phyloP scores from a whole-genome alignment of 805 yeast species.

The Candida ficus region DNA sequence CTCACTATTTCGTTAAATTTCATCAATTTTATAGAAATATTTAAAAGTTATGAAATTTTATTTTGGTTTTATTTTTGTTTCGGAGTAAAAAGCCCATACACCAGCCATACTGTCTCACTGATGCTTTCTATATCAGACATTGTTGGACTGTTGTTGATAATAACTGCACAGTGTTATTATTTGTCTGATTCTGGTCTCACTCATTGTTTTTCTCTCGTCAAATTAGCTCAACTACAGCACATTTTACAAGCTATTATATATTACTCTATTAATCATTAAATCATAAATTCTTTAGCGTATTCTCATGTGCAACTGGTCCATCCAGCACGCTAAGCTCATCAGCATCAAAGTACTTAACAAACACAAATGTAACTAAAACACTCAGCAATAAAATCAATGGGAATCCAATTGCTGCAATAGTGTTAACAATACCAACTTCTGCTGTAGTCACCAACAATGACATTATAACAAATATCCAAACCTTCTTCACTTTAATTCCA shows the following conservation, averaged over 20 bases:
- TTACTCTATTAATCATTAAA: background rate
- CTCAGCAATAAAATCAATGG: conserved; percentile 73
- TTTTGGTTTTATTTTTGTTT: too few relatives aligned
- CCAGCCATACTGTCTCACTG: too few relatives aligned
- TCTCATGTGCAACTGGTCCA: conserved; percentile 54
- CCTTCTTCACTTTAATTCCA: conserved; percentile 28
- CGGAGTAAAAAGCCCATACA: too few relatives aligned
- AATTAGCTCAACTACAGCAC: too few relatives aligned
- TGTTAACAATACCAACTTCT: conserved; percentile 81
- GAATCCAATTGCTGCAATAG: conserved; percentile 90
- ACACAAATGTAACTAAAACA: conserved; percentile 60
- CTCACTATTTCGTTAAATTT: too few relatives aligned
- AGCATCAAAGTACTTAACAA: conserved; percentile 57
- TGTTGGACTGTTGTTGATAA: too few relatives aligned
- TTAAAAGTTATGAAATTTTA: too few relatives aligned
- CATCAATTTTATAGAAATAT: too few relatives aligned
- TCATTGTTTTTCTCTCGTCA: background rate
- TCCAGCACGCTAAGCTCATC: conserved; percentile 64
- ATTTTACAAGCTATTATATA: too few relatives aligned
- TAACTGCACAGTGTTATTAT: too few relatives aligned
- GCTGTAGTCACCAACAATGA: conserved; percentile 66
- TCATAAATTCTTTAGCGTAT: conserved; percentile 42
- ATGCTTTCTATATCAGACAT: too few relatives aligned
- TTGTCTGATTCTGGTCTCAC: too few relatives aligned
- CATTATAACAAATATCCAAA: conserved; percentile 50